These are phyloP conservation scores for Globisporangium carolinianum DNA, from an alignment of 352 stramenopile genomes.

Conservation along the genomic window DNA sequence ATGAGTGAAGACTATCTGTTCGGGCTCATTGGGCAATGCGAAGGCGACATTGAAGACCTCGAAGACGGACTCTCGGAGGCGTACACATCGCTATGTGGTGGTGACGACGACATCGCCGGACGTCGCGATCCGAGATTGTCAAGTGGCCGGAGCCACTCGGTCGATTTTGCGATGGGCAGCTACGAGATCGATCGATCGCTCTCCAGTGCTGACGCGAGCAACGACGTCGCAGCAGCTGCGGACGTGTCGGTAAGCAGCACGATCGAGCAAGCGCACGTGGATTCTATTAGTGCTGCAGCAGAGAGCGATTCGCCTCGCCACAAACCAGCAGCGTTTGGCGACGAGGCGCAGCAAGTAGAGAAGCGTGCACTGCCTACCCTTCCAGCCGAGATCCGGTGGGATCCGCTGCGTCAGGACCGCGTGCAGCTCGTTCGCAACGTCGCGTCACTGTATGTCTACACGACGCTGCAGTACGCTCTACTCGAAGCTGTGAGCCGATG, in stretches of 20 bases:
- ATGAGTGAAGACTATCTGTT: slow-evolving; percentile 14
- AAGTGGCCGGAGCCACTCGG: neutral
- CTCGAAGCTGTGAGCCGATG: slow-evolving; percentile 6
- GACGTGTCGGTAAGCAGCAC: too few relatives aligned
- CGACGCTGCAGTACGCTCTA: slow-evolving; percentile 15
- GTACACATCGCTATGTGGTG: slow-evolving; percentile 5
- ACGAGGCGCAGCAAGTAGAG: neutral
- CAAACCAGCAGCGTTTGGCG: neutral
- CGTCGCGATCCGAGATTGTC: neutral
- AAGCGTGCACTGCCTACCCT: neutral
- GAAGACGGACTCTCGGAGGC: slow-evolving; percentile 14
- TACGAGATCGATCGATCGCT: neutral
- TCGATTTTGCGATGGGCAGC: neutral
- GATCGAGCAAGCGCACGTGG: too few relatives aligned
- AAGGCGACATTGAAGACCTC: slow-evolving; percentile 12
- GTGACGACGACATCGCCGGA: neutral
- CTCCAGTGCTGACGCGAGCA: neutral
- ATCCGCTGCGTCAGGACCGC: slow-evolving; percentile 15
- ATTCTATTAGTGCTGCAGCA: neutral
- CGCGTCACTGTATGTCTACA: slow-evolving; percentile 16
- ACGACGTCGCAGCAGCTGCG: neutral
- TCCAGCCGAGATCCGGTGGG: slow-evolving; percentile 12
- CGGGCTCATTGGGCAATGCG: slow-evolving; percentile 10
- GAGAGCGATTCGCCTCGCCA: neutral
- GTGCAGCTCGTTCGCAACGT: slow-evolving; percentile 16